Base-by-base conservation (phyloP, 768 basidiomycete species). In the Boletus patriciae region DNA sequence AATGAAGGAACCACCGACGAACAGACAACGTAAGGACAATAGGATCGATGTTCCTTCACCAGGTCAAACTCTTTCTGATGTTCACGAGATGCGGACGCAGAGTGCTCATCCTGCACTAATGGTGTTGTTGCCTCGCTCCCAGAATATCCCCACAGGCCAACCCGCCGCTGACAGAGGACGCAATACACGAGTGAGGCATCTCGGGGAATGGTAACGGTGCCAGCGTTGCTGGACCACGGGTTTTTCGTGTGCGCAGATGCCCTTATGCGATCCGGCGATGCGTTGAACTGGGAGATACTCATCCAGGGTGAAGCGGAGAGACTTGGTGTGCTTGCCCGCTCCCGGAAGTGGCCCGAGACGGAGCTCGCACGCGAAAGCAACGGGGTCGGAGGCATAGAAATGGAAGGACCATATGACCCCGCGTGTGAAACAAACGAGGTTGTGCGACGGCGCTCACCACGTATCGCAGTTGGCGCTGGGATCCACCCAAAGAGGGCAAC, bases 21-120 rank as follows among this genome's bases (percentile, higher is more conserved):
- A 15, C 81, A 80, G 36, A 87, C 84, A 29, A 90, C 81, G 59
- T 91, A 93, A n/a, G 91, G 91, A 62, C 92, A 93, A 62, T 89
- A 91, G 3, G 88, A 87, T 27, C 91, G 81, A 67, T 93, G 92
- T 70, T 94, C 91, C 64, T 85, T 87, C 46, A 92, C 70, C 37
- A 92, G 66, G 67, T 94, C 90, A 51, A 93, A 83, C 21, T 81
- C 81, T 50, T 89, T 74, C 41, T 66, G 63, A 18, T 62, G 65
- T 50, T 57, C 67, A 12, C 13, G 49, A 29, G 50, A 47, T n/a
- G 72, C 60, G 13, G 71, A 62, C 50, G 63, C 18, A 44, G 52
- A 31, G 54, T 57, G 62, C 58, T 53, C 61, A 50, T 43, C 46
- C 40, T 56, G 65, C 8, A 6, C 52, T 15, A 48, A 57, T 13